Base-by-base conservation (phyloP, 257 asterid genomes). In the Verbena officinalis region DNA sequence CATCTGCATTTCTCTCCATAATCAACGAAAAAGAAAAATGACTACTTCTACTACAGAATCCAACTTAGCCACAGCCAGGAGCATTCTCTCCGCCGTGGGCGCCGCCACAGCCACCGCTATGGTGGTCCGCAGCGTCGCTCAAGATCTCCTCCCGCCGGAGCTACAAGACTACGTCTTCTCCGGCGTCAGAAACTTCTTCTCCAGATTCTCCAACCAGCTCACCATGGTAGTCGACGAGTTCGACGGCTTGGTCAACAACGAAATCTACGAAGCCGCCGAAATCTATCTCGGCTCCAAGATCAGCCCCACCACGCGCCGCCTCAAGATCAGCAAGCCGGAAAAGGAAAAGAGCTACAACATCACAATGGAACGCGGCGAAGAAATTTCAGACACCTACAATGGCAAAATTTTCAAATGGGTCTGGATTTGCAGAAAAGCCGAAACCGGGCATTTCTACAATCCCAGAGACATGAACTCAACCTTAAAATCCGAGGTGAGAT, bases 231-330 rank as follows among this genome's bases (percentile, higher is more conserved):
- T 88, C 23, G 84, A 85, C 2, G 90, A 85, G 63, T 76, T 69
- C 64, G 91, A 79, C 1, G 94, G 91, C 5, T 36, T 86, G 2
- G 73, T 14, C 46, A 50, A 3, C 67, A 85, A 88, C 65, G 78
- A 83, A 62, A 67, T 85, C 73, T 85, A 80, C 42, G 87, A 78
- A n/a, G 89, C 91, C 0, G 83, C 96, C 10, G 82, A 78, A 27
- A 14, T 59, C 59, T 80, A 81, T 40, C 67, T 88, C n/a, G 86
- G 87, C 62, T 44, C 75, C 13, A 88, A 68, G 59, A 1, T 75
- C 62, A 67, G 80, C 65, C 81, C 91, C 5, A 34, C 52, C 39
- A 71, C 83, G 0, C 76, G 86, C 0, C 78, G 86, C 16, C 67
- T 83, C 53, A 88, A 80, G 58, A 61, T 88, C 75, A 81, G 88